Base-by-base conservation (phyloP, 768 basidiomycete genomes). In the Leccinum obscurum region DNA sequence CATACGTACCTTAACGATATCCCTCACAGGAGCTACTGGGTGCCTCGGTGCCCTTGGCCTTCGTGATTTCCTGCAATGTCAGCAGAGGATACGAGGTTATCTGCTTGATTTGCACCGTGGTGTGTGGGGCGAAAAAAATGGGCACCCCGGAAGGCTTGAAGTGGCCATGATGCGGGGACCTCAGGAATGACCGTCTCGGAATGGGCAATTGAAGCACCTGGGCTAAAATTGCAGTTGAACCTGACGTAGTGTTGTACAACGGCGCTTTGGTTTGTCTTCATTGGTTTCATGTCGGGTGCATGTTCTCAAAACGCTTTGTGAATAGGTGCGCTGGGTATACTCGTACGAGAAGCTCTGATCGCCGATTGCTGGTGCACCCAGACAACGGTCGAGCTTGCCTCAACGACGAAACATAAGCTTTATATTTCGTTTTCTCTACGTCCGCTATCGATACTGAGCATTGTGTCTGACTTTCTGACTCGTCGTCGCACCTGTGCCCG, bases 251-350 rank as follows among this genome's bases (percentile, higher is more conserved):
- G 35, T 68, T 98, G 52, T 96, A 99, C 72, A 99, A 99, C 64
- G 97, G 97, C 37, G 97, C 97, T n/a, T 75, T 98, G 74, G 96
- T 95, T 66, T 61, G 89, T 80, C n/a, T 5, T 32, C 60, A 15
- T 30, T 39, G 37, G 2, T 32, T 54, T 34, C 26, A 30, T 17
- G n/a, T 52, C 15, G 24, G 6, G 7, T 4, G 6, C 17, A 17
- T 52, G 15, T 35, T 34, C 37, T 60, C 44, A 66, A n/a, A 56
- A 49, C 4, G 20, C 37, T 39, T 6, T 17, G 7, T 22, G 35
- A 32, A 24, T 68, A 94, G 93, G 93, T 98, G 14, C 97, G 98
- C 70, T 99, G 97, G 97, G 93, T 99, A 3, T 99, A 97, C 73
- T 93, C 95, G 0, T 99, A 99, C 76, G 89, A 95, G 71, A 93